Evolutionary conservation across 768 basidiomycete genomes (phyloP).

Genomic region (Chalciporus pseudorubinellus): DNA sequence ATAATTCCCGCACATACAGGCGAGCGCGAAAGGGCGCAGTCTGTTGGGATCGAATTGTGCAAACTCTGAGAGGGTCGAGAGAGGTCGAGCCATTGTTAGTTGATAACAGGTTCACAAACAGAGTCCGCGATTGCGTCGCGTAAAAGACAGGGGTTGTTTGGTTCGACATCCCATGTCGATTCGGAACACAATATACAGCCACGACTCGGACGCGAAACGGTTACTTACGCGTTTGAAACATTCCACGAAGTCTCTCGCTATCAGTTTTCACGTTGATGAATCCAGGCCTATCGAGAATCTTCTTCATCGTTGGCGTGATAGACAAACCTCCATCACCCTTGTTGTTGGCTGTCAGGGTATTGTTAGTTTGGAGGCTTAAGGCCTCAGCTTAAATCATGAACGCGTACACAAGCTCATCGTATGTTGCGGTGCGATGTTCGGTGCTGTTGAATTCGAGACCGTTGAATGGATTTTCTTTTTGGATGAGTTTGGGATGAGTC

Average conservation of each 20-base stretch:
- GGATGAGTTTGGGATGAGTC: too few relatives aligned
- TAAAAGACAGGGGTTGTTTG: neutral
- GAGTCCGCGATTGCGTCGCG: neutral
- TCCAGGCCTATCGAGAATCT: slow-evolving; percentile 25
- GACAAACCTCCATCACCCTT: slow-evolving; percentile 21
- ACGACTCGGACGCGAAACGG: neutral
- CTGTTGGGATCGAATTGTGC: slow-evolving; percentile 13
- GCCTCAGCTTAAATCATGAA: neutral
- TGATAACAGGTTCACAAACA: neutral
- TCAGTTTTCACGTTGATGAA: slow-evolving; percentile 24
- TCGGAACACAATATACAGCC: neutral
- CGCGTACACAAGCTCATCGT: slow-evolving; percentile 16
- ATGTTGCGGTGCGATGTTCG: neutral
- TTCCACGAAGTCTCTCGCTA: slow-evolving; percentile 26
- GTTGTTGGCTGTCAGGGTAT: slow-evolving; percentile 3
- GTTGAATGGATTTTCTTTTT: neutral
- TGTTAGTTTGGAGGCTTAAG: neutral
- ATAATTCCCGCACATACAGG: slow-evolving; percentile 25
- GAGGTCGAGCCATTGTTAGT: neutral
- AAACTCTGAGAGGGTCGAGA: slow-evolving; percentile 14
- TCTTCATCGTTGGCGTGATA: slow-evolving; percentile 26
- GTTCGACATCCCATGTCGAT: too few relatives aligned
- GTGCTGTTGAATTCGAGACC: neutral
- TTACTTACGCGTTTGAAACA: slow-evolving; percentile 30
- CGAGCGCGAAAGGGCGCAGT: slow-evolving; percentile 23